Evolutionary conservation across 768 basidiomycete genomes (phyloP).

Genomic region (Macrolepiota albuminosa): DNA sequence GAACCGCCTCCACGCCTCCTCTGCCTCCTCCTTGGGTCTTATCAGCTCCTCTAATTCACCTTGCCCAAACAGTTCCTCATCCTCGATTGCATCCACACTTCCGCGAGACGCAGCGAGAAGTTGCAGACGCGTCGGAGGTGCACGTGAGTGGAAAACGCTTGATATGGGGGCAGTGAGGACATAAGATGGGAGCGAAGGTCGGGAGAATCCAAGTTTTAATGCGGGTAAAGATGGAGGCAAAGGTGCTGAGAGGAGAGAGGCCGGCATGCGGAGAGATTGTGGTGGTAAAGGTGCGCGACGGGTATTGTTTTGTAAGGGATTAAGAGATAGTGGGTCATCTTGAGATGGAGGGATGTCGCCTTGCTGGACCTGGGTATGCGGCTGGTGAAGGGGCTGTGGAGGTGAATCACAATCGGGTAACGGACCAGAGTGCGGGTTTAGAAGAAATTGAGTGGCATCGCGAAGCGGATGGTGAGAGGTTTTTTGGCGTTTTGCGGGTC

Average conservation of each 20-base stretch:
- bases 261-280: background rate
- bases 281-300: background rate
- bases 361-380: background rate
- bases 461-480: constrained; percentile 24
- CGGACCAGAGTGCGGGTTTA: constrained; percentile 47
- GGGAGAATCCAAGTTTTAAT: background rate
- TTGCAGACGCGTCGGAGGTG: constrained; percentile 60
- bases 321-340: background rate
- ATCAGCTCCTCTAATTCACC: constrained; percentile 65
- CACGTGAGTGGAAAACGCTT: constrained; percentile 21
- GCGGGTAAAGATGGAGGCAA: background rate
- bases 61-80: constrained; percentile 68
- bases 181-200: constrained; percentile 29
- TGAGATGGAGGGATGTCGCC: background rate
- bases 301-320: constrained; percentile 3
- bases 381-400: background rate
- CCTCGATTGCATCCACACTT: constrained; percentile 42
- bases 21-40: constrained; percentile 48
- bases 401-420: constrained; percentile 14
- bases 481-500: constrained; percentile 15
- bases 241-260: background rate
- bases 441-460: constrained; percentile 50
- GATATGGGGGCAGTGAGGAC: constrained; percentile 42
- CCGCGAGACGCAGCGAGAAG: constrained; percentile 55
- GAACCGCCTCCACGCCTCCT: constrained; percentile 32